Evolutionary conservation across 805 yeast species (phyloP).

Genomic region (Scheffersomyces amazonensis): DNA sequence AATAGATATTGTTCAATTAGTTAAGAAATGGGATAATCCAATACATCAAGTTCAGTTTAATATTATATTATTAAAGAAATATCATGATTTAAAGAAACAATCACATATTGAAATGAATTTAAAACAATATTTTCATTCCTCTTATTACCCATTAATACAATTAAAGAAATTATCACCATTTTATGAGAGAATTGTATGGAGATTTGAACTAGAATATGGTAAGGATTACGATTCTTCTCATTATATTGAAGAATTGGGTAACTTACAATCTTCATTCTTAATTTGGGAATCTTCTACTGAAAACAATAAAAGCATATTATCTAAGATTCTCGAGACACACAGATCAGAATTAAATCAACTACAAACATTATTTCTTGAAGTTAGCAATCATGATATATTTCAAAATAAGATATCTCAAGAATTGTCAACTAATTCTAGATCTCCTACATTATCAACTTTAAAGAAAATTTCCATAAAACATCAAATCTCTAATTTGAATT

Average conservation of each 20-base stretch:
- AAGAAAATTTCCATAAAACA: slow-evolving; percentile 30
- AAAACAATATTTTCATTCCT: slow-evolving; percentile 20
- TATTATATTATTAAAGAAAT: slow-evolving; percentile 34
- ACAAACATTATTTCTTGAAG: slow-evolving; percentile 22
- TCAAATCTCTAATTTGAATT: slow-evolving; percentile 21
- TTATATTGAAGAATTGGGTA: slow-evolving; percentile 18
- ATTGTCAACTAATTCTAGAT: slow-evolving; percentile 1
- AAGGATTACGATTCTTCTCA: slow-evolving; percentile 15
- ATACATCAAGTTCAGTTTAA: slow-evolving; percentile 23
- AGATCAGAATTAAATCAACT: slow-evolving; percentile 15
- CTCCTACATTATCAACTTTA: slow-evolving; percentile 22
- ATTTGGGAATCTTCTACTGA: slow-evolving; percentile 37
- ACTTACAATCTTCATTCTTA: slow-evolving; percentile 23
- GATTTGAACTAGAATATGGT: slow-evolving; percentile 34
- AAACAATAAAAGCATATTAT: slow-evolving; percentile 10
- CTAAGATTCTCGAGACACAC: slow-evolving; percentile 12
- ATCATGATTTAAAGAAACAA: slow-evolving; percentile 32
- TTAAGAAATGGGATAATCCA: slow-evolving; percentile 7
- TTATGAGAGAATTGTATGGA: slow-evolving; percentile 42
- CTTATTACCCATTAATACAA: slow-evolving; percentile 23
- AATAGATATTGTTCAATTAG: slow-evolving; percentile 7
- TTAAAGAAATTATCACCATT: slow-evolving; percentile 24
- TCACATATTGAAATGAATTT: slow-evolving; percentile 26
- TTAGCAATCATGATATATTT: slow-evolving; percentile 14
- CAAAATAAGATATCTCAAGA: slow-evolving; percentile 11